Evolutionary conservation across 2,329 filamentous ascomycete genomes (phyloP).

Genomic region (Xylaria sp.): DNA sequence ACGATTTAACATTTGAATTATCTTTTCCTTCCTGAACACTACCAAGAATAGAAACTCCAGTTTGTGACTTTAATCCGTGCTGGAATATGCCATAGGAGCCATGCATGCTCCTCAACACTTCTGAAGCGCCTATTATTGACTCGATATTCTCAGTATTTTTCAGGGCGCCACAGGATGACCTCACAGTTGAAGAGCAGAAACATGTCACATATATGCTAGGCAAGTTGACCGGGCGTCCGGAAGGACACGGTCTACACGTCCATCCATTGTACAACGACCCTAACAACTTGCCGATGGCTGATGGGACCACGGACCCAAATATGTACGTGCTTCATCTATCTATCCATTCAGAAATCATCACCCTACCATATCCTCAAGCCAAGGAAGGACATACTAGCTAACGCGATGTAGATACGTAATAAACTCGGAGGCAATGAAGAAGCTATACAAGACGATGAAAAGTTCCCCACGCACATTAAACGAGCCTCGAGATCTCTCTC

Average conservation of each 20-base stretch:
- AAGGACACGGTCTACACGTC: slow-evolving; percentile 49
- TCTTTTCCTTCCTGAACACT: neutral
- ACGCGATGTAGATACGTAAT: slow-evolving; percentile 50
- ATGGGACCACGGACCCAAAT: slow-evolving; percentile 52
- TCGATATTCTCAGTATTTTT: slow-evolving; percentile 43
- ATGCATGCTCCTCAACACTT: neutral
- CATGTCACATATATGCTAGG: slow-evolving; percentile 49
- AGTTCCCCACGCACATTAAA: slow-evolving; percentile 39
- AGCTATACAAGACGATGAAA: slow-evolving; percentile 53
- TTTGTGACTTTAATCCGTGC: neutral
- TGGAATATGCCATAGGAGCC: neutral
- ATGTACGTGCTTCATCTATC: slow-evolving; percentile 46
- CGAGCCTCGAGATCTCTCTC: slow-evolving; percentile 49
- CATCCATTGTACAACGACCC: slow-evolving; percentile 52
- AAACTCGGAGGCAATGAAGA: slow-evolving; percentile 51
- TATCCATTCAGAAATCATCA: neutral
- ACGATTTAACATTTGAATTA: neutral
- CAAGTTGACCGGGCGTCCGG: slow-evolving; percentile 49
- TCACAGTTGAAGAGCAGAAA: slow-evolving; percentile 50
- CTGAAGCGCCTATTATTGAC: neutral
- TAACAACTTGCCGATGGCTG: slow-evolving; percentile 52
- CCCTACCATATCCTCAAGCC: neutral
- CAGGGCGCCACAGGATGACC: slow-evolving; percentile 48
- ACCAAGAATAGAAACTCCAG: neutral
- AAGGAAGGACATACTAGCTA: neutral